Evolutionary conservation across 768 basidiomycete genomes (phyloP).

Genomic region (Termitomyces sp.): DNA sequence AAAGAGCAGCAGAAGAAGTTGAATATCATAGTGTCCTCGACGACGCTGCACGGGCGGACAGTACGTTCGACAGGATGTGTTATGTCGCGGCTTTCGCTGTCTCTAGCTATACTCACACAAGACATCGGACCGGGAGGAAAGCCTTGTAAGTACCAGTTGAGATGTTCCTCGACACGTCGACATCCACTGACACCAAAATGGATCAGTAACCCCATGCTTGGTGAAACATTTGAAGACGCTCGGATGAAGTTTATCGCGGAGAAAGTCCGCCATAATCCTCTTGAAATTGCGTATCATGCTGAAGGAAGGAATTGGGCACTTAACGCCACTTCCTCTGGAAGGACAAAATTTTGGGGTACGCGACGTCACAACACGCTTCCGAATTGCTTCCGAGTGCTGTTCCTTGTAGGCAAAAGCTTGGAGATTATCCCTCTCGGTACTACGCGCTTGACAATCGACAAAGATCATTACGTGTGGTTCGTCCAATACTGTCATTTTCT

Average conservation of each 20-base stretch:
- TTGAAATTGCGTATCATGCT: slow-evolving; percentile 83
- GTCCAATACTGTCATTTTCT: slow-evolving; percentile 13
- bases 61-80: slow-evolving; percentile 65
- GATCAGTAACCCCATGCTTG: slow-evolving; percentile 81
- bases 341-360: slow-evolving; percentile 89
- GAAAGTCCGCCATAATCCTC: slow-evolving; percentile 82
- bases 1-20: slow-evolving; percentile 77
- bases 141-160: slow-evolving; percentile 60
- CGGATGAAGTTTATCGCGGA: slow-evolving; percentile 82
- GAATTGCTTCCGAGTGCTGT: slow-evolving; percentile 13
- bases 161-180: not conserved
- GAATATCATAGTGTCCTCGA: slow-evolving; percentile 72
- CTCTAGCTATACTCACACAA: slow-evolving; percentile 79
- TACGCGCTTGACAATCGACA: slow-evolving; percentile 59
- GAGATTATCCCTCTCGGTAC: slow-evolving; percentile 81
- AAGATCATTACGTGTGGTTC: slow-evolving; percentile 70
- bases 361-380: slow-evolving; percentile 11
- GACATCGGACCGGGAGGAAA: slow-evolving; percentile 76
- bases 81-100: slow-evolving; percentile 83
- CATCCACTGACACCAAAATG: slow-evolving; percentile 4
- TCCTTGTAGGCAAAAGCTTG: slow-evolving; percentile 69
- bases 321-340: slow-evolving; percentile 71
- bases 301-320: slow-evolving; percentile 76
- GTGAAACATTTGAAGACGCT: slow-evolving; percentile 81
- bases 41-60: slow-evolving; percentile 51